Evolutionary conservation across 176 grass and related monocot genomes (phyloP), one percentile per base, ranked within the genome.

Genomic region (Luzula sylvatica): DNA sequence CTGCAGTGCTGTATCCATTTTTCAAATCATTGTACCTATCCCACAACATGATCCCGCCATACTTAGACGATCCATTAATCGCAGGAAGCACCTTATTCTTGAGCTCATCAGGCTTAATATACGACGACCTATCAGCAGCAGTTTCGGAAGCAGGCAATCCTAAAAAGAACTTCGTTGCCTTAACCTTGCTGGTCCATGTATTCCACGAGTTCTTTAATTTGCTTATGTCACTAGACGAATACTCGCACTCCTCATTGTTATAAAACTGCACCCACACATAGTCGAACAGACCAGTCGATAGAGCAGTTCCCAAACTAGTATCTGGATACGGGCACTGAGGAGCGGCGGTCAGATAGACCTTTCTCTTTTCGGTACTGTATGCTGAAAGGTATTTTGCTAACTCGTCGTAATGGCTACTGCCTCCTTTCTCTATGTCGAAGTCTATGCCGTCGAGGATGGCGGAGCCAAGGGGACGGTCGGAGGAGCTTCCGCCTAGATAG

Each of bases 251-350:
- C 17, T 35, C 51, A 50, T 88, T 88, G 67, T 88, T 88, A 62
- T 88, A 83, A 62, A 88, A 88, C 45, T 88, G 85, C 56, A 88
- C 79, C 85, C 85, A 88, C 0, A 88, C 74, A 5, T 56, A 76
- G 46, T 83, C 74, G 61, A 88, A 88, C 3, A 83, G 17, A 2
- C 71, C 85, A 2, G 79, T 88, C 49, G 4, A 52, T 53, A 89
- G 44, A 7, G 79, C 75, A 14, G 47, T 47, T 41, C 72, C 47
- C 25, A 80, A 32, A 55, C 64, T 68, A 18, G 62, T 23, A 47
- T 90, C 80, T 0, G 86, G 86, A 72, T 76, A 90, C 4, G 80
- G 80, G 42, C 86, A 90, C 80, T 90, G 80, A 15, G 86, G 86
- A 28, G 86, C 86, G 4, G 86, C 86, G 20, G 75, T 76, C 52